Base-by-base conservation (phyloP, 805 yeast genomes). In the Starmerella sirachaensis region DNA sequence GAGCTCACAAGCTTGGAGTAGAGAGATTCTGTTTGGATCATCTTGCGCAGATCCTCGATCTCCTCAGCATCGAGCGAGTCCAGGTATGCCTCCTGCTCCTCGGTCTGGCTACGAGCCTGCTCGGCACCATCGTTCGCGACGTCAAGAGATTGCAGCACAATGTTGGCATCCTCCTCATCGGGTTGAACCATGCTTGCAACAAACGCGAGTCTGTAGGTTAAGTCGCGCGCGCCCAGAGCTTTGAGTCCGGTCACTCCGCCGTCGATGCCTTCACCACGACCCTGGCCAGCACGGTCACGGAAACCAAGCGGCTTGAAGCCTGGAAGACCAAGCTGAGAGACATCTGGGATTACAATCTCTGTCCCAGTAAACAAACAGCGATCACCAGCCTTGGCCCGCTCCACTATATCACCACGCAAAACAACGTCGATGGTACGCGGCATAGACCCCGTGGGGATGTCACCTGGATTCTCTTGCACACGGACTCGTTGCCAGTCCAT, bases 361-460 rank as follows among this genome's bases (percentile, higher is more conserved):
- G 94, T 78, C 31, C 98, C 98, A 0, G 94, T 83, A 58, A 91
- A 85, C 48, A 75, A 74, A 62, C 95, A 82, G 57, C 83, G 80
- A 60, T 88, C 97, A 48, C 98, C 98, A 1, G 98, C 96, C 59
- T 88, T 91, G 3, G 96, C 96, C 48, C 85, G 69, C 56, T 88
- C 98, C 7, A 91, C 97, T 37, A 84, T 69, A 49, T 88, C 96
- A 35, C 97, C 97, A 51, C 98, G 69, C 41, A 88, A 62, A 35
- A 88, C 80, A 18, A 88, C 88, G 57, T 88, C 98, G 52, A 88
- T 60, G 1, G 95, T 88, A 58, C 98, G 74, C 18, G 98, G 98
- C 98, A 88, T 88, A 3, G 96, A 85, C 20, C 98, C 98, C 0
- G 95, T 84, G 19, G 98, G 98, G 40, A 88, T 88, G 60, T 88